A percentile compares a stretch with the other conserved stretches of the same genome.
phyloP scores from a whole-genome alignment of 306 rosid species.

The Hippophae tibetana region DNA sequence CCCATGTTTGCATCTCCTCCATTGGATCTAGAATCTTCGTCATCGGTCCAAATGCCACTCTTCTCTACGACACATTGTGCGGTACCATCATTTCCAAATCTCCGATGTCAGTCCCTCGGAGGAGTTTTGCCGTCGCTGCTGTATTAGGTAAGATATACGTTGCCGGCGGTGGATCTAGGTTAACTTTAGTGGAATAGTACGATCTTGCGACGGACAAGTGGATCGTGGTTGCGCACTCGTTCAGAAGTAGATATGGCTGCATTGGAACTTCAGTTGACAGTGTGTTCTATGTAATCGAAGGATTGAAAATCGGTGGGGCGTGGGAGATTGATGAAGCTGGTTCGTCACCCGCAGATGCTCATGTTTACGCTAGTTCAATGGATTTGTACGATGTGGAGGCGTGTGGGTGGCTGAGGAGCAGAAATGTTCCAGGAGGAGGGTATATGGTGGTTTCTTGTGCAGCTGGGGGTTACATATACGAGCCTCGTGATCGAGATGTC shows the following conservation, averaged over 20 bases:
- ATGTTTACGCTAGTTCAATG: constrained; percentile 64
- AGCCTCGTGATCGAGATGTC: constrained; percentile 69
- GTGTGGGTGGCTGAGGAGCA: constrained; percentile 50
- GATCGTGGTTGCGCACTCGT: constrained; percentile 36
- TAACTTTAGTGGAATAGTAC: constrained; percentile 46
- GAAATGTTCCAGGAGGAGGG: constrained; percentile 51
- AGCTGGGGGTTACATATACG: constrained; percentile 28
- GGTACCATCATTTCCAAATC: constrained; percentile 29
- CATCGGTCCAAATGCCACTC: constrained; percentile 41
- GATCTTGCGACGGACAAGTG: constrained; percentile 33
- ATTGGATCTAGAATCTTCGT: constrained; percentile 40
- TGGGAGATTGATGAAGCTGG: constrained; percentile 18
- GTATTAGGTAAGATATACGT: constrained; percentile 44
- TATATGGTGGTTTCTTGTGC: constrained; percentile 69
- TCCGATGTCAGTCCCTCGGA: constrained; percentile 38
- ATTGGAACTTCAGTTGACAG: constrained; percentile 51
- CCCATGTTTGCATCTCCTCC: constrained; percentile 46
- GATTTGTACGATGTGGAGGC: constrained; percentile 60
- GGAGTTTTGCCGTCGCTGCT: constrained; percentile 48
- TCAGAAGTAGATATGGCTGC: constrained; percentile 54
- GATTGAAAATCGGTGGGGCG: constrained; percentile 50
- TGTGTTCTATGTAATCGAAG: constrained; percentile 49
- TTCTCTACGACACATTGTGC: constrained; percentile 54
- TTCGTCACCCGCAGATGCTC: constrained; percentile 28
- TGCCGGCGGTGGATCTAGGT: constrained; percentile 42